Base-by-base conservation (phyloP, 768 basidiomycete genomes). In the Suillus hirtellus region DNA sequence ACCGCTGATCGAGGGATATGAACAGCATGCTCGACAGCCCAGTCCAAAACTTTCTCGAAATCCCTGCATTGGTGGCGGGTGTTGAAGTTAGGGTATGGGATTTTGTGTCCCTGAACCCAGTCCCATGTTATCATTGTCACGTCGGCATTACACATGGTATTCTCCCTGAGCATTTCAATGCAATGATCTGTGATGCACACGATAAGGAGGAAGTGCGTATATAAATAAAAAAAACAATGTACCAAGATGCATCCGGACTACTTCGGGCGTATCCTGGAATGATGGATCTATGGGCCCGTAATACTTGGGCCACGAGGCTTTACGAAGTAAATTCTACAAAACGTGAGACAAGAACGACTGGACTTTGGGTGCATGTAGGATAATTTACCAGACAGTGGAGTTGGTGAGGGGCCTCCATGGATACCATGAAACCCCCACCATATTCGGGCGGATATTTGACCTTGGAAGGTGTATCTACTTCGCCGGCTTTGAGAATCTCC, bases 61-160 rank as follows among this genome's bases (percentile, higher is more conserved):
- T 42, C 31, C 24, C 53, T 62, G 55, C 56, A 62, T 19, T 55
- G 61, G 37, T 62, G 49, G 15, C 49, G 14, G 0, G 14, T 49
- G 14, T 49, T 49, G 47, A 27, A 49, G 14, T 31, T 24, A 27
- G 49, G 49, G 14, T 24, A 49, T 15, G 49, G 24, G 14, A 9
- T 8, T 7, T 9, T 14, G 49, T 49, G 15, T 17, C 24, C 24
- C 3, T 49, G 17, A 19, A 66, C 44, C 66, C 66, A 65, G 50
- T 65, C 56, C 60, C 64, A 66, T 14, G 46, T 19, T 17, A 66
- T 60, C 64, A 65, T 65, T 11, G 55, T 61, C 19, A 62, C 27
- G 44, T 66, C 64, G 10, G 60, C 53, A 34, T 61, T 61, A 27
- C 65, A 66, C 63, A 66, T 66, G n/a, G 64, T 10, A 24, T 42